Conservation (phyloP, 148 eudicot species). For the Camellia japonica region DNA sequence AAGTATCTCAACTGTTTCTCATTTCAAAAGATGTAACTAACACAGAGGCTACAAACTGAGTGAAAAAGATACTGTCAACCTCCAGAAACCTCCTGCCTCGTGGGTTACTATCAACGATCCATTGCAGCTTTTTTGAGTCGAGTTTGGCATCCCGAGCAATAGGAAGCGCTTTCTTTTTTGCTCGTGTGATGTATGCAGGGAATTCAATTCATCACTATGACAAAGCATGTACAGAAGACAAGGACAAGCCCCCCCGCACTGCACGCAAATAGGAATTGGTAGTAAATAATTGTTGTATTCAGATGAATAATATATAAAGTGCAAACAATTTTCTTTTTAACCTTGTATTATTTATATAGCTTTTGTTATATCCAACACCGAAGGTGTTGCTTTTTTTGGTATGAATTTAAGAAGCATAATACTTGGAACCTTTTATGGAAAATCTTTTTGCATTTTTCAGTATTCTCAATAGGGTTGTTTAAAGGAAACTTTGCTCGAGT, state of each 20-base stretch:
- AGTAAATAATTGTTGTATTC: conserved; percentile 16
- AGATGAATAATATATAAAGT: conserved; percentile 3
- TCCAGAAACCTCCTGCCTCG: neutral
- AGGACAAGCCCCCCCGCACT: neutral
- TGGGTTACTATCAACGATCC: neutral
- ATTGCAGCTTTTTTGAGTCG: conserved; percentile 6
- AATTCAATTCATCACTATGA: neutral
- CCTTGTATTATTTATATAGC: neutral
- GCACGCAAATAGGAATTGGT: conserved; percentile 10
- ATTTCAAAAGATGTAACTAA: neutral
- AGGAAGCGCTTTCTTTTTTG: conserved; percentile 1
- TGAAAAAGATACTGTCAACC: neutral
- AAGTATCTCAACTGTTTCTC: conserved; percentile 16
- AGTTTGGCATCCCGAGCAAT: conserved; percentile 25
- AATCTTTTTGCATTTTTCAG: neutral
- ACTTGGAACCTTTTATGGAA: neutral
- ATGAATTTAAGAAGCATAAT: neutral
- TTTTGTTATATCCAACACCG: neutral
- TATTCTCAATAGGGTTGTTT: neutral
- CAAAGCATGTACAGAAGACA: conserved; percentile 21
- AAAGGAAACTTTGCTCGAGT: neutral
- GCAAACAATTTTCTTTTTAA: neutral
- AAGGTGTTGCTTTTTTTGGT: conserved; percentile 1
- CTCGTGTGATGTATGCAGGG: conserved; percentile 22
- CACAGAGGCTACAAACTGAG: neutral